A percentile compares a stretch with the other conserved stretches of the same genome.
phyloP scores from a whole-genome alignment of 306 rosid genomes.

The Begonia peltatifolia region DNA sequence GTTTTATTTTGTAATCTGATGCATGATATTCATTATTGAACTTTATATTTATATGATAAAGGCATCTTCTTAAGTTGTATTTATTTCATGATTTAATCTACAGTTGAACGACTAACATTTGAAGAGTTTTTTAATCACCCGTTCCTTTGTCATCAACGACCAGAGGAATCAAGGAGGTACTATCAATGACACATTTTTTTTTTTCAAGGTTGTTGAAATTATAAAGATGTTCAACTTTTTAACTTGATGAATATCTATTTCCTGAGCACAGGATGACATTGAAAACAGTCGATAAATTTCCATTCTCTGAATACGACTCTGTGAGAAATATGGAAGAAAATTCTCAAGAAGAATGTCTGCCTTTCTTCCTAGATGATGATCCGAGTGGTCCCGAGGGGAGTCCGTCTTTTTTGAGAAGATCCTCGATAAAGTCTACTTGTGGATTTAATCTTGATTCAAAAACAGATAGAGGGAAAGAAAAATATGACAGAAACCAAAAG shows the following conservation, averaged over 20 bases:
- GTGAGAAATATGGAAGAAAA: conserved; percentile 41
- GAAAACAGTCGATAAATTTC: conserved; percentile 39
- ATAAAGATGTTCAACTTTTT: conserved; percentile 9
- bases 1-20: too few relatives aligned
- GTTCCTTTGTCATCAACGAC: conserved; percentile 42
- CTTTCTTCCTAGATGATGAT: conserved; percentile 79
- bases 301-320: conserved; percentile 28
- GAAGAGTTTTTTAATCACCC: conserved; percentile 91
- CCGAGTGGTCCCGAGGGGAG: conserved; percentile 72
- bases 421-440: conserved; percentile 60
- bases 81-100: conserved; percentile 18
- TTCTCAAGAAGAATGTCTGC: conserved; percentile 76
- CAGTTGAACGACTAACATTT: conserved; percentile 91
- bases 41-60: too few relatives aligned
- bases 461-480: conserved; percentile 33
- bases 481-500: conserved; percentile 25
- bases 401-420: conserved; percentile 43
- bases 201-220: conserved; percentile 3
- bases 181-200: too few relatives aligned
- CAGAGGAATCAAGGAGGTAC: conserved; percentile 51
- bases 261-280: conserved; percentile 43
- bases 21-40: too few relatives aligned
- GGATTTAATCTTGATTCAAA: conserved; percentile 61
- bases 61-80: background rate
- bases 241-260: conserved; percentile 13